phyloP scores from a whole-genome alignment of 2,329 filamentous ascomycete species.

The Pyrenochaeta sp. region DNA sequence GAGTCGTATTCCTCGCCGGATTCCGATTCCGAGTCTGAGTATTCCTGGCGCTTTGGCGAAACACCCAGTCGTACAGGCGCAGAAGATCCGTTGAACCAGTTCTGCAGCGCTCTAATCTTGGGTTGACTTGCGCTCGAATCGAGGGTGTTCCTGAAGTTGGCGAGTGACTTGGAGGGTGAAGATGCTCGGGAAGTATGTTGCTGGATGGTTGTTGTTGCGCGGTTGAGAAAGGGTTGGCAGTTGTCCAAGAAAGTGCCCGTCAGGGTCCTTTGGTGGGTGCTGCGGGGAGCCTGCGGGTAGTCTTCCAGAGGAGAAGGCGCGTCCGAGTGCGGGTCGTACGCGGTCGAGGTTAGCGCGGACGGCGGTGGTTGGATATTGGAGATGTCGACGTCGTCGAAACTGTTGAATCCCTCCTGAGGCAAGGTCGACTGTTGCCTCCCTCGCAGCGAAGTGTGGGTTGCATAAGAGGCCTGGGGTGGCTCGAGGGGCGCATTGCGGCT shows the following conservation, averaged over 20 bases:
- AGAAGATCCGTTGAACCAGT: conserved; percentile 63
- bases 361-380: conserved; percentile 39
- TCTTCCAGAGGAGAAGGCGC: conserved; percentile 37
- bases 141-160: conserved; percentile 45
- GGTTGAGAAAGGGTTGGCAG: conserved; percentile 42
- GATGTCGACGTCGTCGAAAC: conserved; percentile 46
- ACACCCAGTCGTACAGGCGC: conserved; percentile 58
- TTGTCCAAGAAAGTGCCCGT: conserved; percentile 49
- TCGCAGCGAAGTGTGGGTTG: conserved; percentile 38
- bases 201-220: conserved; percentile 45
- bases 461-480: conserved; percentile 37
- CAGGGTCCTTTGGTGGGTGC: conserved; percentile 42
- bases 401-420: conserved; percentile 21
- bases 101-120: conserved; percentile 49
- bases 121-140: conserved; percentile 42
- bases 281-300: conserved; percentile 26
- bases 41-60: conserved; percentile 30
- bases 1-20: conserved; percentile 36
- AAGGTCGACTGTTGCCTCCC: conserved; percentile 34
- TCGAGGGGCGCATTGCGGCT: conserved; percentile 26
- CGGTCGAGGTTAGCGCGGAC: conserved; percentile 43
- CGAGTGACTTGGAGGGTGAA: conserved; percentile 48
- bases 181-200: conserved; percentile 50
- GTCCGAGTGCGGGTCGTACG: conserved; percentile 43
- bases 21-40: conserved; percentile 38